These are phyloP conservation scores for Irpex lacteus DNA, from an alignment of 1,284 basidiomycete genomes.

Conservation along the genomic window DNA sequence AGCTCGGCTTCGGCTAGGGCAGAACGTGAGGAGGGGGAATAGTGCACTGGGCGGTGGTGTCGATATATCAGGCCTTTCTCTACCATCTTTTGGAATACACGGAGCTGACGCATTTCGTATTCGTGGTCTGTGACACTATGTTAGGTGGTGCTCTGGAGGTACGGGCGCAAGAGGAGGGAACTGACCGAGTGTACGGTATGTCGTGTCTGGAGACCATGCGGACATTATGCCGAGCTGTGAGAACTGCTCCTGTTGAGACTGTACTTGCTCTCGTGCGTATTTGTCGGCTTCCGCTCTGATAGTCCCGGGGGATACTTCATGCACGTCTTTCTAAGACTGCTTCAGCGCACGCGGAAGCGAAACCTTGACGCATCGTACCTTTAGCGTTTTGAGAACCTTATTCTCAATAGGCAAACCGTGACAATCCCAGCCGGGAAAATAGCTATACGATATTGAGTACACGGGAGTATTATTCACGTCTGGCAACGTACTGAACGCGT, in stretches of 20 bases:
- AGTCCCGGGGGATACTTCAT: constrained; percentile 51
- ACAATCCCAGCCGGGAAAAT: constrained; percentile 97
- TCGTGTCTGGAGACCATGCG: constrained; percentile 75
- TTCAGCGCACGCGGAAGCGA: background rate
- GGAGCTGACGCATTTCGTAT: constrained; percentile 89
- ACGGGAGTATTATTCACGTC: too few relatives aligned
- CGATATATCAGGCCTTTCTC: constrained; percentile 83
- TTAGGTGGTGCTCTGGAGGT: too few relatives aligned
- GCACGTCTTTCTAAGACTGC: constrained; percentile 45
- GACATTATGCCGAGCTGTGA: constrained; percentile 88
- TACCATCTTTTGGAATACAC: constrained; percentile 89
- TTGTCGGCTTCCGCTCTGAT: constrained; percentile 74
- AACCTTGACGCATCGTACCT: constrained; percentile 40
- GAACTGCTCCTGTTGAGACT: constrained; percentile 81
- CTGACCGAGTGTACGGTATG: constrained; percentile 86
- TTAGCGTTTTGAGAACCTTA: constrained; percentile 80
- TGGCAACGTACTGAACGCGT: constrained; percentile 83
- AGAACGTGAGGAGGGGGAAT: constrained; percentile 92
- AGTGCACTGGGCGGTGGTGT: constrained; percentile 89
- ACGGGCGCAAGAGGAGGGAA: constrained; percentile 8
- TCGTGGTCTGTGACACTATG: constrained; percentile 57
- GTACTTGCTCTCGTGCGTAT: constrained; percentile 78
- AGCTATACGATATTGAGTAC: constrained; percentile 46
- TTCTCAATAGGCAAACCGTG: constrained; percentile 97
- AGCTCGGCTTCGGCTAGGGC: constrained; percentile 97